A percentile compares a stretch with the other conserved stretches of the same genome.
phyloP scores from a whole-genome alignment of 2,329 filamentous ascomycete species.

The Ophiocordyceps camponoti-leonardi region DNA sequence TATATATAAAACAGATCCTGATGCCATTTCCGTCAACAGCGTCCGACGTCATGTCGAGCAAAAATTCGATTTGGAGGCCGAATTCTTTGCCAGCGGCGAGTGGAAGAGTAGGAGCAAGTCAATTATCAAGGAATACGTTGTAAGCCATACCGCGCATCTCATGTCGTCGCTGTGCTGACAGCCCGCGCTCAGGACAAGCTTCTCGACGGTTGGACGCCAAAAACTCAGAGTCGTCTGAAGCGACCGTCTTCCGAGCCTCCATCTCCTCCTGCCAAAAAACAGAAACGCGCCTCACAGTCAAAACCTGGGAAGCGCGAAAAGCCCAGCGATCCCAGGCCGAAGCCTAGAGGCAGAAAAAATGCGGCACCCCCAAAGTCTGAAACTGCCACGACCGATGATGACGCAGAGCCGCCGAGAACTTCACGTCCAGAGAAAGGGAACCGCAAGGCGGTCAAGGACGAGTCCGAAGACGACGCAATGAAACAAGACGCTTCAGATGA shows the following conservation, averaged over 20 bases:
- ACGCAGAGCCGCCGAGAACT: neutral
- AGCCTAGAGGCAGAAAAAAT: constrained; percentile 3
- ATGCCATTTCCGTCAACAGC: constrained; percentile 36
- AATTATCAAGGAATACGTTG: constrained; percentile 36
- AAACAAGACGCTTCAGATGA: constrained; percentile 3
- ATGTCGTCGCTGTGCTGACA: neutral
- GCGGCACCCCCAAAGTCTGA: constrained; percentile 4
- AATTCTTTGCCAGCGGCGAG: constrained; percentile 27
- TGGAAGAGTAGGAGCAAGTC: constrained; percentile 44
- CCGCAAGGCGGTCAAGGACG: constrained; percentile 2
- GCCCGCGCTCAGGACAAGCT: constrained; percentile 14
- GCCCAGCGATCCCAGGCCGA: constrained; percentile 1
- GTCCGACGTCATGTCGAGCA: constrained; percentile 35
- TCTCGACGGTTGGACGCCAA: constrained; percentile 17
- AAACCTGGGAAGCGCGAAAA: constrained; percentile 15
- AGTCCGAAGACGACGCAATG: constrained; percentile 3
- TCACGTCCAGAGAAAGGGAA: constrained; percentile 2
- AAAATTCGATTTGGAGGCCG: constrained; percentile 27
- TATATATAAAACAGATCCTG: constrained; percentile 25
- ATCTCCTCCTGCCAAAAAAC: constrained; percentile 20
- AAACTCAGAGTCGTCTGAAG: constrained; percentile 13
- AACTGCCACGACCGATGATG: constrained; percentile 2
- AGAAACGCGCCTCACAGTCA: constrained; percentile 16
- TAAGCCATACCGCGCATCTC: constrained; percentile 16
- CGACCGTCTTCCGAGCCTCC: constrained; percentile 15